phyloP scores from a whole-genome alignment of 305 asterid genomes.

The Galium porrigens region DNA sequence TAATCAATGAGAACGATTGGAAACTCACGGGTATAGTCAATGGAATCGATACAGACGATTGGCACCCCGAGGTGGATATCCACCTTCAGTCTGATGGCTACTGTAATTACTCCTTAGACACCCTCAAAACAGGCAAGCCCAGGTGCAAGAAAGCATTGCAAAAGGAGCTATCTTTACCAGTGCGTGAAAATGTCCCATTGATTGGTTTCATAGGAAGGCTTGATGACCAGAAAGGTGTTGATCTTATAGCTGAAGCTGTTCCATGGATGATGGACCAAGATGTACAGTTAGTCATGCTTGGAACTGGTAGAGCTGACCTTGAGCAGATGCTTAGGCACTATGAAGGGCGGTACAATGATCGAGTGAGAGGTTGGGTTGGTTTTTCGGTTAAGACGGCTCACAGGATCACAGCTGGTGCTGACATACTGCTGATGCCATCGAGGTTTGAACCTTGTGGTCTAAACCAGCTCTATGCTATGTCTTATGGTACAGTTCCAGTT shows the following conservation, averaged over 20 bases:
- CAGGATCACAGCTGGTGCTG: conserved; percentile 78
- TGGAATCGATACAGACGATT: conserved; percentile 72
- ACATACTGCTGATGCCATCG: conserved; percentile 80
- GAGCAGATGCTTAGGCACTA: conserved; percentile 62
- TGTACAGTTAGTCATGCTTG: conserved; percentile 77
- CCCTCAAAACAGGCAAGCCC: conserved; percentile 49
- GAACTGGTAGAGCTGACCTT: conserved; percentile 72
- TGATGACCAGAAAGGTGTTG: conserved; percentile 81
- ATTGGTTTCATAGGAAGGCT: conserved; percentile 88
- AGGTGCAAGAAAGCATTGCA: conserved; percentile 81
- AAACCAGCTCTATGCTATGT: conserved; percentile 89
- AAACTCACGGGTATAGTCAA: conserved; percentile 74
- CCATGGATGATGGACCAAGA: conserved; percentile 89
- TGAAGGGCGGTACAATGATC: conserved; percentile 46
- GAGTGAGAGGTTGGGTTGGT: conserved; percentile 76
- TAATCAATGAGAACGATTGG: conserved; percentile 69
- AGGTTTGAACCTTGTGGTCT: conserved; percentile 94
- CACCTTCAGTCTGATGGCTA: conserved; percentile 69
- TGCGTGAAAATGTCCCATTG: conserved; percentile 47
- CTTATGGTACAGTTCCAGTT: conserved; percentile 75
- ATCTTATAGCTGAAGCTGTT: conserved; percentile 67
- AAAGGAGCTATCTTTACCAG: conserved; percentile 66
- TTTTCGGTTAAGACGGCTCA: conserved; percentile 76
- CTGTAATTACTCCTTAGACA: conserved; percentile 64
- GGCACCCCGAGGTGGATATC: conserved; percentile 71